Percentiles rank a stretch among this genome's conserved stretches.
These are phyloP conservation scores for Xylaria nigripes DNA, from an alignment of 495 filamentous ascomycete species.

Conservation along the genomic window DNA sequence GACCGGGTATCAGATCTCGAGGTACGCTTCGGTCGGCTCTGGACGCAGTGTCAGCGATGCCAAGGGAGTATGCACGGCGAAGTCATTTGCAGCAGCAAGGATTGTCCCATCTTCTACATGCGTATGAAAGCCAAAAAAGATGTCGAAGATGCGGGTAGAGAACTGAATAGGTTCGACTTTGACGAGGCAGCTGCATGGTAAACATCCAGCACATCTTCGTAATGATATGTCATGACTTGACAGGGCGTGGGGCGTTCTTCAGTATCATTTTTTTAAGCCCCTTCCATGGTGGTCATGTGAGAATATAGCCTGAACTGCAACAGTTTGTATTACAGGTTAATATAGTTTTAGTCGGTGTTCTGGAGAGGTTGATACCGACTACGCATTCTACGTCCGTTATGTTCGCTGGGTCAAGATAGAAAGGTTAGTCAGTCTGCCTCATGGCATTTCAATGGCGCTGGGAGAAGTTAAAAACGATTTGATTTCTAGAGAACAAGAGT, in stretches of 20 bases:
- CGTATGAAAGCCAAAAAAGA: slow-evolving; percentile 99
- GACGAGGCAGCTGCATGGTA: slow-evolving; percentile 52
- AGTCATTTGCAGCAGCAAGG: slow-evolving; percentile 90
- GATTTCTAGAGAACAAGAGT: too few species aligned
- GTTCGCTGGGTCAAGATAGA: too few species aligned
- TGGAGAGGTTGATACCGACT: too few species aligned
- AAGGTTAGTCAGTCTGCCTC: too few species aligned
- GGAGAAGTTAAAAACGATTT: too few species aligned
- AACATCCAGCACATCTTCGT: slow-evolving; percentile 1
- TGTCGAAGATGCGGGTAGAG: slow-evolving; percentile 88
- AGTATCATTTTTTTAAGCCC: neutral
- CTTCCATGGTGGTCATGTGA: neutral
- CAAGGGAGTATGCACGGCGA: slow-evolving; percentile 97
- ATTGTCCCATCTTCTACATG: slow-evolving; percentile 99
- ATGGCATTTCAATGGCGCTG: too few species aligned
- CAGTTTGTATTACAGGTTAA: too few species aligned
- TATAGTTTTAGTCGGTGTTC: too few species aligned
- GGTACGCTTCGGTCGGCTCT: slow-evolving; percentile 83
- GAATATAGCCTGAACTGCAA: too few species aligned
- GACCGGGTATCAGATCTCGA: slow-evolving; percentile 84
- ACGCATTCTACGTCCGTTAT: too few species aligned
- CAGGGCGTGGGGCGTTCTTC: neutral
- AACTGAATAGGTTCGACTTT: slow-evolving; percentile 81
- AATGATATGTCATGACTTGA: slow-evolving; percentile 1
- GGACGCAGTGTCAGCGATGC: slow-evolving; percentile 98